Percentiles rank a stretch among this genome's conserved stretches.
These are phyloP conservation scores for Entomortierella parvispora DNA, from an alignment of 192 early-diverging fungal species.

Conservation along the genomic window DNA sequence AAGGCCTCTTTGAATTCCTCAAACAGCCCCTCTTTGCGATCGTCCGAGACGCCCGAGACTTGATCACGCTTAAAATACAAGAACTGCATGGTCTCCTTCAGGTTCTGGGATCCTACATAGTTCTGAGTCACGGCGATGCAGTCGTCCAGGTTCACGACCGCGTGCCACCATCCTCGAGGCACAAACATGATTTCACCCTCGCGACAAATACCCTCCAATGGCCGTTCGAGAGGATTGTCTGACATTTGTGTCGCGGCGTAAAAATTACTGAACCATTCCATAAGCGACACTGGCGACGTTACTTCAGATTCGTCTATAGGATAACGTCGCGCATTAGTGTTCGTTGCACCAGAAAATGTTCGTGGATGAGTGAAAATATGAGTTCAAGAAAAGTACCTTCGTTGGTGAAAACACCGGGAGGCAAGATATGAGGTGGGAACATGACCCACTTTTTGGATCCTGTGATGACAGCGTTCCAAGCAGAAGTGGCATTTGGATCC, in stretches of 20 bases:
- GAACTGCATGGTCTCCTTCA: conserved; percentile 56
- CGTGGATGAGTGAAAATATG: no score
- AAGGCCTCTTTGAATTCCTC: conserved; percentile 59
- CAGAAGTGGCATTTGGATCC: conserved; percentile 78
- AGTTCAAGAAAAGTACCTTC: conserved; percentile 39
- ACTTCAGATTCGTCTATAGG: conserved; percentile 71
- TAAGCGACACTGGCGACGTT: conserved; percentile 73
- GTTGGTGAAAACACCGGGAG: conserved; percentile 75
- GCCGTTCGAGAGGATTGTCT: conserved; percentile 43
- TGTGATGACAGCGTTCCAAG: conserved; percentile 78
- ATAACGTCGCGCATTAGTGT: not conserved
- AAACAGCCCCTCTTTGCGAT: conserved; percentile 50
- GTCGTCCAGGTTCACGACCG: conserved; percentile 75
- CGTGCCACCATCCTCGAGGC: conserved; percentile 81
- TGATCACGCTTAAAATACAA: conserved; percentile 49
- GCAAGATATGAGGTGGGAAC: conserved; percentile 71
- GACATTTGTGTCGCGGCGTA: conserved; percentile 60
- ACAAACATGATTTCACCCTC: conserved; percentile 79
- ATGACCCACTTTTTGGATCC: conserved; percentile 80
- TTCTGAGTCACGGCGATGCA: conserved; percentile 80
- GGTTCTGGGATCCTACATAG: conserved; percentile 70
- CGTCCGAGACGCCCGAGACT: conserved; percentile 47
- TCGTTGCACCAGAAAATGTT: no score
- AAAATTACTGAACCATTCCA: conserved; percentile 76
- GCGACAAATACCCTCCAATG: conserved; percentile 70